Conservation (phyloP, 331 rosid genomes). For the Quercus lobata region DNA sequence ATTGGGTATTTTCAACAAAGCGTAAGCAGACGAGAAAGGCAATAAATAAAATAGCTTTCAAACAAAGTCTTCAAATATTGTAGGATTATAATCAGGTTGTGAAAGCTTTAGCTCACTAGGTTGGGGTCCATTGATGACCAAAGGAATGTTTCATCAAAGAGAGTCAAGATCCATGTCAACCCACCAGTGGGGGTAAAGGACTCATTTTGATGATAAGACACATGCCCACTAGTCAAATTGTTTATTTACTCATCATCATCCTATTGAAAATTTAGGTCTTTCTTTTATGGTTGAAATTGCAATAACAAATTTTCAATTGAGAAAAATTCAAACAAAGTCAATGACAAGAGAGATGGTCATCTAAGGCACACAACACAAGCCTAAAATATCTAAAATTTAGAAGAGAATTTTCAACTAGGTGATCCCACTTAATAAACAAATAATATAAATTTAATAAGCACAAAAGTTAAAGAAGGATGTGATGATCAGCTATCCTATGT, state of each 20-base stretch:
- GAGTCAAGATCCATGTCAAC: conserved; percentile 83
- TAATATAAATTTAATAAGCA: background rate
- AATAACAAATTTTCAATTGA: conserved; percentile 25
- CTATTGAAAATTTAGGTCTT: conserved; percentile 27
- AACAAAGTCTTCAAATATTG: conserved; percentile 48
- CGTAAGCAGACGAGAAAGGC: conserved; percentile 27
- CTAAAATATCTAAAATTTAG: background rate
- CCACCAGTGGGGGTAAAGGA: conserved; percentile 35
- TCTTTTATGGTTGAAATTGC: conserved; percentile 38
- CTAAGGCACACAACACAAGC: conserved; percentile 26
- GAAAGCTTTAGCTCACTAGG: background rate
- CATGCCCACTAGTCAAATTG: conserved; percentile 51
- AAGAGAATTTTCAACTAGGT: too few relatives aligned
- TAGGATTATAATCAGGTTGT: conserved; percentile 42
- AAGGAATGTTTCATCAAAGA: conserved; percentile 67
- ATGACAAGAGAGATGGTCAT: conserved; percentile 45
- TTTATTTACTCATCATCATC: conserved; percentile 40
- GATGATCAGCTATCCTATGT: background rate
- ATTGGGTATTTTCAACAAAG: conserved; percentile 1
- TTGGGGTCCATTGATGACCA: conserved; percentile 40
- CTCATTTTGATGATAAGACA: conserved; percentile 42
- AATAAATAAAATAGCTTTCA: conserved; percentile 34
- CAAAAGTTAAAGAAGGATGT: background rate
- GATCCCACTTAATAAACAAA: background rate
- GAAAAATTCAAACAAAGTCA: conserved; percentile 34